phyloP scores from a whole-genome alignment of 2,329 filamentous ascomycete species.

The Colletotrichum sublineola region DNA sequence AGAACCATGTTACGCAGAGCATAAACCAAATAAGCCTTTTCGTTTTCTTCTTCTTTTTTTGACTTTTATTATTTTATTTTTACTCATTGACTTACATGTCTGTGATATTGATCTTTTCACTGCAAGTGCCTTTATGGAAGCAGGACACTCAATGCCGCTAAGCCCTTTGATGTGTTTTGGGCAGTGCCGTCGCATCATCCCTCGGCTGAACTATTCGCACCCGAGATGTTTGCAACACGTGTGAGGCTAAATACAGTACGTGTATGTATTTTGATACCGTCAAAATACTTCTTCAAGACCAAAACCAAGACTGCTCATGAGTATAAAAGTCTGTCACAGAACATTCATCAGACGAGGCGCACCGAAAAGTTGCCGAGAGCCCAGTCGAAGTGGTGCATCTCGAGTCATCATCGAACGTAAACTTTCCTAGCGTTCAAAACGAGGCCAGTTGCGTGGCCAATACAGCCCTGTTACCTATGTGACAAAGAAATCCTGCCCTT shows the following conservation, averaged over 20 bases:
- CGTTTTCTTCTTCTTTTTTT: too few relatives aligned
- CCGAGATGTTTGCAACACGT: background rate
- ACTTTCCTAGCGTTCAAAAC: background rate
- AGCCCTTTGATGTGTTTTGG: background rate
- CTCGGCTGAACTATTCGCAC: too few relatives aligned
- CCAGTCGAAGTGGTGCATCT: background rate
- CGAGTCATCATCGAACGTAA: background rate
- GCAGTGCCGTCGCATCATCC: too few relatives aligned
- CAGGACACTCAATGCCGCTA: background rate
- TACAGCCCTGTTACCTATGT: background rate
- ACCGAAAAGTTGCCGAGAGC: background rate
- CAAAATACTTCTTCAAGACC: fast-evolving
- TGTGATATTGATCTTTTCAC: background rate
- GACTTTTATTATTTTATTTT: too few relatives aligned
- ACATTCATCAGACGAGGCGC: background rate
- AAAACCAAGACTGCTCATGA: background rate
- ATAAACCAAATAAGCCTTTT: background rate
- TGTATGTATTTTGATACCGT: background rate
- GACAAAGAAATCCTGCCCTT: background rate
- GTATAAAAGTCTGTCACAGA: too few relatives aligned
- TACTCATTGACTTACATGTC: background rate
- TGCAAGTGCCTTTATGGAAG: background rate
- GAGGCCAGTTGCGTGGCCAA: background rate
- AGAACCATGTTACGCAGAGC: background rate
- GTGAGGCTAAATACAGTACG: background rate